Evolutionary conservation across 768 basidiomycete species (phyloP).

Genomic region (Epithele typhae): DNA sequence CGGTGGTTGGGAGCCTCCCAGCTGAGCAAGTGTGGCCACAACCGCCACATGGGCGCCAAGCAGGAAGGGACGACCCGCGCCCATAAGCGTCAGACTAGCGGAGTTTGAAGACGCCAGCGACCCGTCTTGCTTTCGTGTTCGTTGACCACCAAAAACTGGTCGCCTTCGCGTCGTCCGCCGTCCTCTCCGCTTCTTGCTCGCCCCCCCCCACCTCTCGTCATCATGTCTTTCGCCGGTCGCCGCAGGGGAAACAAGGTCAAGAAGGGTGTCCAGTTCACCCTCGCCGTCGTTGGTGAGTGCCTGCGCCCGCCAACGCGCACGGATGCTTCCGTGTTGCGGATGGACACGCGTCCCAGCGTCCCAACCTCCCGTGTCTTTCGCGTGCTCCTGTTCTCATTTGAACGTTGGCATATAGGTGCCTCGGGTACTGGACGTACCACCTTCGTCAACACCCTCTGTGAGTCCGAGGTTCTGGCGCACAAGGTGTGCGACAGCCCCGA

Average conservation of each 20-base stretch:
- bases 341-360: too few relatives aligned
- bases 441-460: slow-evolving; percentile 99
- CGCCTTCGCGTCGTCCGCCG: slow-evolving; percentile 10
- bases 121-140: slow-evolving; percentile 14
- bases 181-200: slow-evolving; percentile 16
- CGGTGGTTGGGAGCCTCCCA: background rate
- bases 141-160: slow-evolving; percentile 17
- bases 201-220: slow-evolving; percentile 15
- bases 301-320: slow-evolving; percentile 17
- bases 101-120: slow-evolving; percentile 25
- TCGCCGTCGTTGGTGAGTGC: slow-evolving; percentile 92
- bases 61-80: background rate
- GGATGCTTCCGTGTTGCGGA: slow-evolving; percentile 15
- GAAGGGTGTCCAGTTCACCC: slow-evolving; percentile 97
- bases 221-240: slow-evolving; percentile 82
- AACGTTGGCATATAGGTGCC: slow-evolving; percentile 73
- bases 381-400: slow-evolving; percentile 6
- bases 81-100: slow-evolving; percentile 12
- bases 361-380: too few relatives aligned
- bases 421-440: slow-evolving; percentile 98
- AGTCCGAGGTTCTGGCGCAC: slow-evolving; percentile 87
- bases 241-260: slow-evolving; percentile 94
- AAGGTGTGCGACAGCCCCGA: slow-evolving; percentile 82
- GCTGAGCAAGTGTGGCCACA: too few relatives aligned
- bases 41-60: slow-evolving; percentile 1